A percentile compares a stretch with the other conserved stretches of the same genome.
Conservation (phyloP, 1,139 yeast species). For the Hansenula lynferdii region DNA sequence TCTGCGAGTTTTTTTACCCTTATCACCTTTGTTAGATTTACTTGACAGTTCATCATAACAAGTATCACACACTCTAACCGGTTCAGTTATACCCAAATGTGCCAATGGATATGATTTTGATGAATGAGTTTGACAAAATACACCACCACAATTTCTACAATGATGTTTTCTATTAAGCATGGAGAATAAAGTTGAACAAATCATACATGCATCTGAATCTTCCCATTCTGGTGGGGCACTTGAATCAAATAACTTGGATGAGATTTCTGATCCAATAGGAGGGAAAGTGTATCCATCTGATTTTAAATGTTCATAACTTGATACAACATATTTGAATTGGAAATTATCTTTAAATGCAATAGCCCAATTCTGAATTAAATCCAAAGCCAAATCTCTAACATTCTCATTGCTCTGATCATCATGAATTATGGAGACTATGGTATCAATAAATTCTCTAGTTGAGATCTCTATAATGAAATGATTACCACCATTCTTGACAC, state of each 20-base stretch:
- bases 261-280: conserved; percentile 16
- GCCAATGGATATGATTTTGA: conserved; percentile 67
- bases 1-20: conserved; percentile 20
- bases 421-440: conserved; percentile 41
- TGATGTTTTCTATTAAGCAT: conserved; percentile 91
- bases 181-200: conserved; percentile 76
- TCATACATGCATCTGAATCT: conserved; percentile 94
- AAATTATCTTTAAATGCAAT: conserved; percentile 65
- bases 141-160: conserved; percentile 97
- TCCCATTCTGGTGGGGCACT: conserved; percentile 98
- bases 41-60: conserved; percentile 58
- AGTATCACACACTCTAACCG: conserved; percentile 92
- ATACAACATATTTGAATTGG: conserved; percentile 61
- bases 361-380: conserved; percentile 73
- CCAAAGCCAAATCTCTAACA: conserved; percentile 58
- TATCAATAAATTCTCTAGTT: conserved; percentile 83
- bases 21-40: conserved; percentile 26
- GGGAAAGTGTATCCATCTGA: conserved; percentile 72
- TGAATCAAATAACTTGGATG: conserved; percentile 68
- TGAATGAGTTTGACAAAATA: conserved; percentile 82
- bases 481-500: conserved; percentile 90
- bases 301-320: conserved; percentile 54
- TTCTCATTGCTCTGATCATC: conserved; percentile 33
- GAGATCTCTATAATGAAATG: conserved; percentile 80
- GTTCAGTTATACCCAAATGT: conserved; percentile 78